Evolutionary conservation across 495 filamentous ascomycete genomes (phyloP).

Genomic region (Neurospora tetraspora): DNA sequence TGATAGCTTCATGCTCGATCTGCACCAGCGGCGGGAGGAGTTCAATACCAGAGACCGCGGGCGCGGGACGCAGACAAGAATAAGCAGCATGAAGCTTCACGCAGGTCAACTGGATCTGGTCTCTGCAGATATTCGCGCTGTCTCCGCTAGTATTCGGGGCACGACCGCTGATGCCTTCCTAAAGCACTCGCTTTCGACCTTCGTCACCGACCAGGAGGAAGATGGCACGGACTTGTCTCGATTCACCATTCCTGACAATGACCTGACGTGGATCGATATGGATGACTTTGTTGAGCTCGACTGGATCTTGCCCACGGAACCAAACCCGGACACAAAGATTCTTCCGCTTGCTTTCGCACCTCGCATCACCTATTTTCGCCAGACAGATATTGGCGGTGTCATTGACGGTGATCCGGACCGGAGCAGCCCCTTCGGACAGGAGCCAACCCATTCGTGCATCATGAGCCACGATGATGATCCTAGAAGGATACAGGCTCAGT

Average conservation of each 20-base stretch:
- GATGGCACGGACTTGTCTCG: slow-evolving; percentile 62
- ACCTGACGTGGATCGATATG: slow-evolving; percentile 96
- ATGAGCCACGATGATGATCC: slow-evolving; percentile 94
- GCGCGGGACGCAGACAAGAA: slow-evolving; percentile 58
- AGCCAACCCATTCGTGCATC: slow-evolving; percentile 86
- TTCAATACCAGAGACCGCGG: slow-evolving; percentile 70
- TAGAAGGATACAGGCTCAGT: slow-evolving; percentile 73
- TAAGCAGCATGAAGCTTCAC: slow-evolving; percentile 92
- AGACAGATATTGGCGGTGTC: slow-evolving; percentile 78
- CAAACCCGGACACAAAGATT: slow-evolving; percentile 87
- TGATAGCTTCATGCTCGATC: slow-evolving; percentile 90
- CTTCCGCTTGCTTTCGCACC: slow-evolving; percentile 86
- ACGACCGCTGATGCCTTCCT: slow-evolving; percentile 65
- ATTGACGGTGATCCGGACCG: slow-evolving; percentile 59
- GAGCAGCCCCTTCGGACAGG: slow-evolving; percentile 79
- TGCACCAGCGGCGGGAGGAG: slow-evolving; percentile 90
- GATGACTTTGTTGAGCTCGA: slow-evolving; percentile 98
- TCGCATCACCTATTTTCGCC: slow-evolving; percentile 90
- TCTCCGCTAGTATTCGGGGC: slow-evolving; percentile 80
- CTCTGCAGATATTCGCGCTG: slow-evolving; percentile 84
- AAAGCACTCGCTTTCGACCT: slow-evolving; percentile 42
- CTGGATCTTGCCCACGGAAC: slow-evolving; percentile 85
- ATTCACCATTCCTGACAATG: slow-evolving; percentile 90
- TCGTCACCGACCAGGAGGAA: slow-evolving; percentile 38
- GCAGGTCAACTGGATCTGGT: slow-evolving; percentile 85